phyloP scores from a whole-genome alignment of 306 rosid species.

The Quercus wislizeni region DNA sequence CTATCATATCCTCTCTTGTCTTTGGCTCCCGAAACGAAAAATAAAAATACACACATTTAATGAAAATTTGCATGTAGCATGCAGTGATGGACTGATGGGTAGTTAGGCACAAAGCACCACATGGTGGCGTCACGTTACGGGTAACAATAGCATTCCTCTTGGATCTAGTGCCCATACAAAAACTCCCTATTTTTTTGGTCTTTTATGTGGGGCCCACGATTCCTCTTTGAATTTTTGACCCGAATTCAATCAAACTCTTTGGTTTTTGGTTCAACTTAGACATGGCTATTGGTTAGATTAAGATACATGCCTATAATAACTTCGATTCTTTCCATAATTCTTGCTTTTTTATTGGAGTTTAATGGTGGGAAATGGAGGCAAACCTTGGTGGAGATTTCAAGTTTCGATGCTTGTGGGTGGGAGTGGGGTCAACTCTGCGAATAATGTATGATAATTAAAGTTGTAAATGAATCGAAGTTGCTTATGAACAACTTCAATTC shows the following conservation, averaged over 20 bases:
- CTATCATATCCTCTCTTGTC: neutral
- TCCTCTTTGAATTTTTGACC: neutral
- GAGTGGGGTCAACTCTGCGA: neutral
- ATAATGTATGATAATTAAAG: too few relatives aligned
- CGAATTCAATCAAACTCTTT: neutral
- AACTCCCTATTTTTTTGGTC: slow-evolving; percentile 6
- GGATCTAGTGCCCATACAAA: slow-evolving; percentile 34
- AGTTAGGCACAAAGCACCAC: neutral
- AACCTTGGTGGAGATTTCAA: neutral
- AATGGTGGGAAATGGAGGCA: neutral
- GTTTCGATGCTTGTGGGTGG: neutral
- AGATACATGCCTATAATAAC: neutral
- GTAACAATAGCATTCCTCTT: slow-evolving; percentile 19
- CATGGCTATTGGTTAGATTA: neutral
- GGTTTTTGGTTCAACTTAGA: neutral
- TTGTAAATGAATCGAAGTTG: too few relatives aligned
- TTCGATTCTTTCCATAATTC: neutral
- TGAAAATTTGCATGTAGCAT: neutral
- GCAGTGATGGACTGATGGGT: neutral
- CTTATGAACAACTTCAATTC: too few relatives aligned
- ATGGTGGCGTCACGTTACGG: slow-evolving; percentile 22
- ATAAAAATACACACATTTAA: neutral
- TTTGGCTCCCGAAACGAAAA: neutral
- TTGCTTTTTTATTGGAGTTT: neutral
- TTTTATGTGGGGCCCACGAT: neutral